Percentiles rank a stretch among this genome's conserved stretches.
These are phyloP conservation scores for Zymoseptoria passerinii DNA, from an alignment of 2,329 filamentous ascomycete genomes.

Conservation along the genomic window DNA sequence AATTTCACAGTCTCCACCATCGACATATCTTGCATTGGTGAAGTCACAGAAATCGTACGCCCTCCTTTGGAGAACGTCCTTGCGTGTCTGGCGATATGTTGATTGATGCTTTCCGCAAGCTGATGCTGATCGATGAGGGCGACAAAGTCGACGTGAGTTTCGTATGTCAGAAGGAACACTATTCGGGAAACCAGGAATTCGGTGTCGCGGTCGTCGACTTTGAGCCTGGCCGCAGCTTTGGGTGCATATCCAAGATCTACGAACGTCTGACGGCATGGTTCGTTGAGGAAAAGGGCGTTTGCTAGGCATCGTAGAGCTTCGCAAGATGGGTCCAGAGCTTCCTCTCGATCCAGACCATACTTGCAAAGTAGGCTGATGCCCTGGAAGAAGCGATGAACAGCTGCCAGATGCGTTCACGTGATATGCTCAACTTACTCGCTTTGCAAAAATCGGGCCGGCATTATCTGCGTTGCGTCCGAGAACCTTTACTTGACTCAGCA, in stretches of 20 bases:
- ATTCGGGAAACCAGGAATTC: constrained; percentile 79
- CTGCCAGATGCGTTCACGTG: constrained; percentile 12
- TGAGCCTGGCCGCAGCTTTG: constrained; percentile 62
- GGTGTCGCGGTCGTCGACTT: constrained; percentile 65
- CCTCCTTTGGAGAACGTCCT: constrained; percentile 38
- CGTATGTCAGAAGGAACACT: constrained; percentile 71
- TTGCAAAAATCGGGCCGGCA: constrained; percentile 77
- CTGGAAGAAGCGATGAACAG: constrained; percentile 37
- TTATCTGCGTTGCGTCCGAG: constrained; percentile 63
- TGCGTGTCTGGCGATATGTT: constrained; percentile 61
- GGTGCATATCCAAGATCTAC: constrained; percentile 60
- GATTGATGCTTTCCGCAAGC: constrained; percentile 57
- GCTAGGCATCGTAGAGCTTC: constrained; percentile 76
- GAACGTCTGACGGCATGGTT: constrained; percentile 61
- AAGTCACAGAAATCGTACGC: constrained; percentile 11
- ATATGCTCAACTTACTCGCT: constrained; percentile 48
- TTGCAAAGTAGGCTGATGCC: constrained; percentile 64
- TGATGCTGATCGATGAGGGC: constrained; percentile 57
- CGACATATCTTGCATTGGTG: constrained; percentile 67
- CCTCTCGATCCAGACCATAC: constrained; percentile 62
- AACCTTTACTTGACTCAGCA: constrained; percentile 61
- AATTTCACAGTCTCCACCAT: constrained; percentile 78
- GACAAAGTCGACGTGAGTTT: constrained; percentile 58
- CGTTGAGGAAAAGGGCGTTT: constrained; percentile 68
- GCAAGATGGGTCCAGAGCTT: constrained; percentile 51